Evolutionary conservation across 345 rosid species (phyloP), one percentile per base, ranked within the genome.

Genomic region (Ailanthus altissimus): DNA sequence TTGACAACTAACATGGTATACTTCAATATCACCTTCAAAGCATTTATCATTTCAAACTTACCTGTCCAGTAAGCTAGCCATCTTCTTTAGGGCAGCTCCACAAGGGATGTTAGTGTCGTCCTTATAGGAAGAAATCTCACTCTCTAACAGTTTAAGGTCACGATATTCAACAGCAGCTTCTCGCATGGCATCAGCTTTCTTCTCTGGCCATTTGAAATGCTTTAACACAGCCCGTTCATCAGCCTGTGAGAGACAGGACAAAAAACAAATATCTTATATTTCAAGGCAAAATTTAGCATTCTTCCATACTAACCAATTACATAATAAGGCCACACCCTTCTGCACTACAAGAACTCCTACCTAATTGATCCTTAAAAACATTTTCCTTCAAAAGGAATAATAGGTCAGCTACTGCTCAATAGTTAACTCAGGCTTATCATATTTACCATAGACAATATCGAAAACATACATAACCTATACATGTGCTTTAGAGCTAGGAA

Each of bases 181-280:
- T 77, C 93, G 84, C 78, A 94, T 65, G 60, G 95, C 90, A 87
- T 94, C 97, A 5, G 97, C 98, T 85, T 93, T 94, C 76, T 71
- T 85, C 87, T 94, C 98, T 9, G 97, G 98, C 97, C 97, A 94
- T 75, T 90, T 88, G 82, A 94, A 94, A 82, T 94, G 95, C 90
- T 94, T 94, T 75, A 93, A 78, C 71, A 94, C 98, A 60, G 97
- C 97, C 77, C 89, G 85, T 75, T 94, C 97, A 81, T 94, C 98
- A 36, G 93, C 95, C 98, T 92, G 84, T 75, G 40, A 21, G 64
- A 67, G 57, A 67, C 26, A 66, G 59, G 45, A 62, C 2, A 43
- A 16, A 68, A 62, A n/a, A 42, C 20, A 74, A 46, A 45, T 36
- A 50, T 50, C 59, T 15, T 50, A 23, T 13, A 46, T 51, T 54